phyloP scores from a whole-genome alignment of 2,329 filamentous ascomycete species.

The Phialophora tarda region DNA sequence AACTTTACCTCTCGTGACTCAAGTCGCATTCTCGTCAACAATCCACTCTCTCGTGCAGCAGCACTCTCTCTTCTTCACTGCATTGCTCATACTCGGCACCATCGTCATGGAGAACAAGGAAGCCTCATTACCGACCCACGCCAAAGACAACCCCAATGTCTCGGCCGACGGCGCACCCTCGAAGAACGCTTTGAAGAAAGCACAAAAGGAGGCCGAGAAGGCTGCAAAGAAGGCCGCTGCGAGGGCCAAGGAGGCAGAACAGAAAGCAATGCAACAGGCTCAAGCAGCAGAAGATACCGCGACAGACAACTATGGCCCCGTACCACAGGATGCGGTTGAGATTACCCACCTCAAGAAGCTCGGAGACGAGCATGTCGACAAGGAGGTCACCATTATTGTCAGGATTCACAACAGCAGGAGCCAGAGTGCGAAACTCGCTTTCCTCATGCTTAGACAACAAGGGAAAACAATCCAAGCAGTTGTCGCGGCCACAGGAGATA shows the following conservation, averaged over 20 bases:
- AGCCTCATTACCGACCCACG: slow-evolving; percentile 34
- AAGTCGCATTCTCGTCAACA: slow-evolving; percentile 3
- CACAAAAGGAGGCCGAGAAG: slow-evolving; percentile 88
- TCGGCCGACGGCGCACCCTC: slow-evolving; percentile 56
- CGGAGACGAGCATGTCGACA: slow-evolving; percentile 66
- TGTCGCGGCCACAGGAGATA: slow-evolving; percentile 63
- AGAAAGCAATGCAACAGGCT: slow-evolving; percentile 38
- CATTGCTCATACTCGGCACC: not conserved
- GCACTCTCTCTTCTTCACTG: not conserved
- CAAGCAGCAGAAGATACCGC: slow-evolving; percentile 58
- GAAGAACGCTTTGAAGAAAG: slow-evolving; percentile 85
- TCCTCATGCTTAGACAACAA: slow-evolving; percentile 82
- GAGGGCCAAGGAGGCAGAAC: slow-evolving; percentile 51
- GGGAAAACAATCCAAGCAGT: slow-evolving; percentile 84
- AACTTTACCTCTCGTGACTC: slow-evolving; percentile 21
- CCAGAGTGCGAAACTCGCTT: slow-evolving; percentile 89
- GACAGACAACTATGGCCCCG: slow-evolving; percentile 79
- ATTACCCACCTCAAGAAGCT: slow-evolving; percentile 66
- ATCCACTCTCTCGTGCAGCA: not conserved
- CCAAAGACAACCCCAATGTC: slow-evolving; percentile 37
- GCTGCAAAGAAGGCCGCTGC: slow-evolving; percentile 71
- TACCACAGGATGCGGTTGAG: slow-evolving; percentile 62
- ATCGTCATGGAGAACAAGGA: slow-evolving; percentile 24
- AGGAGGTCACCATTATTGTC: slow-evolving; percentile 75
- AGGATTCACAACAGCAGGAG: slow-evolving; percentile 86